A percentile compares a stretch with the other conserved stretches of the same genome.
phyloP scores from a whole-genome alignment of 192 early-diverging fungal genomes.

The Coemansia reversa region DNA sequence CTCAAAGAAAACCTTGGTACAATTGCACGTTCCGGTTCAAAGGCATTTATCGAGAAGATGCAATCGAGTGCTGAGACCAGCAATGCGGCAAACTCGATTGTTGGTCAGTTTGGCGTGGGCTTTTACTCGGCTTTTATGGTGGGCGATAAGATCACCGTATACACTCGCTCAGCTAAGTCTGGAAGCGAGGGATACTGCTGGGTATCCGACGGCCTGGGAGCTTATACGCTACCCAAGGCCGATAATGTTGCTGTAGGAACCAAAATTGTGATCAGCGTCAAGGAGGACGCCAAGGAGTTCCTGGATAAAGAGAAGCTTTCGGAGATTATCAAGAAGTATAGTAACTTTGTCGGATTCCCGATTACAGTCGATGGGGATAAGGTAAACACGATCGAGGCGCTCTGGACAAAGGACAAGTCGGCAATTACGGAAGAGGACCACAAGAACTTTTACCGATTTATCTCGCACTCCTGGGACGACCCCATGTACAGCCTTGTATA shows the following conservation, averaged over 20 bases:
- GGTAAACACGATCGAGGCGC: slow-evolving; percentile 89
- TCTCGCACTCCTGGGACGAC: slow-evolving; percentile 67
- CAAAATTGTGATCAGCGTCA: slow-evolving; percentile 87
- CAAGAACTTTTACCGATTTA: slow-evolving; percentile 82
- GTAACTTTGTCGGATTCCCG: slow-evolving; percentile 98
- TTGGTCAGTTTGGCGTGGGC: slow-evolving; percentile 99
- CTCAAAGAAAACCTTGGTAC: slow-evolving; percentile 92
- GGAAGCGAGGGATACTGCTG: slow-evolving; percentile 88
- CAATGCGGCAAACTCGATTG: slow-evolving; percentile 71
- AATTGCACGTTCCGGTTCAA: slow-evolving; percentile 96
- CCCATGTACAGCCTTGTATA: slow-evolving; percentile 88
- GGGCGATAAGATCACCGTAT: slow-evolving; percentile 91
- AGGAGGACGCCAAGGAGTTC: slow-evolving; percentile 83
- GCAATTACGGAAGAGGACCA: slow-evolving; percentile 82
- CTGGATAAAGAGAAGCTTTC: slow-evolving; percentile 69
- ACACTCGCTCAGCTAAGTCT: slow-evolving; percentile 80
- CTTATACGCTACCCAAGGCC: slow-evolving; percentile 88
- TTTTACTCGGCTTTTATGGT: slow-evolving; percentile 98
- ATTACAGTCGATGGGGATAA: slow-evolving; percentile 82
- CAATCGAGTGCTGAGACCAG: slow-evolving; percentile 41
- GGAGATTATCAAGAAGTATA: slow-evolving; percentile 80
- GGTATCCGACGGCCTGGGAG: slow-evolving; percentile 88
- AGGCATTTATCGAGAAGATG: slow-evolving; percentile 75
- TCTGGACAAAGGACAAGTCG: slow-evolving; percentile 86
- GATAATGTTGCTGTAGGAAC: slow-evolving; percentile 93